Conservation (phyloP, 2,329 filamentous ascomycete genomes). For the Onygenales sp. region DNA sequence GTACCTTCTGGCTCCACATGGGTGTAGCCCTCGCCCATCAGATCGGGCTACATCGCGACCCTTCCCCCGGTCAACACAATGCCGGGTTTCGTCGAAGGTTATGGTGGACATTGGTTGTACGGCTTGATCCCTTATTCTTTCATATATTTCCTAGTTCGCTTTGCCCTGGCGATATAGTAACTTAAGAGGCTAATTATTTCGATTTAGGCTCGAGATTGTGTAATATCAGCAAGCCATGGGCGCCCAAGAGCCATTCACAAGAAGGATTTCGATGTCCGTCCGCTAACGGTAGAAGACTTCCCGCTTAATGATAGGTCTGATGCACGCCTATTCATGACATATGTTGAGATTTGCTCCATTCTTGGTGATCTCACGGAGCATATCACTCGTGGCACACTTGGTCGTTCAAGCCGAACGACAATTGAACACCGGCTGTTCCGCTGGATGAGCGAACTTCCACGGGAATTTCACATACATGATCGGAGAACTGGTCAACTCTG, state of each 20-base stretch:
- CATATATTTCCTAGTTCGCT: background rate
- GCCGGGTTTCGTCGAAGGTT: constrained; percentile 7
- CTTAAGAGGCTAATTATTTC: background rate
- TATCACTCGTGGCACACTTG: constrained; percentile 19
- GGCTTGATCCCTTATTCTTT: background rate
- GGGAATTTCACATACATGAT: constrained; percentile 7
- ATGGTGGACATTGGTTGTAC: constrained; percentile 4
- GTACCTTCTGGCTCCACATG: constrained; percentile 28
- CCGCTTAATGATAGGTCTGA: constrained; percentile 6
- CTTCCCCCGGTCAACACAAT: constrained; percentile 16
- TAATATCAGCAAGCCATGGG: constrained; percentile 12
- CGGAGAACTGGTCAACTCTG: constrained; percentile 4
- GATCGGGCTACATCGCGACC: constrained; percentile 25
- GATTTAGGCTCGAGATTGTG: constrained; percentile 11
- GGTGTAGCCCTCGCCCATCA: constrained; percentile 26
- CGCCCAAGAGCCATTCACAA: constrained; percentile 11
- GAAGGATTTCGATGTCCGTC: constrained; percentile 11
- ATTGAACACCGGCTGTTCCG: constrained; percentile 23
- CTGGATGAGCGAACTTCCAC: constrained; percentile 19
- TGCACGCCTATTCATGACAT: constrained; percentile 11
- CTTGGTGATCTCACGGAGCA: constrained; percentile 12
- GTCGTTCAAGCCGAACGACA: constrained; percentile 16
- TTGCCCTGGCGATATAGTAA: no score
- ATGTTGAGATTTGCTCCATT: constrained; percentile 11
- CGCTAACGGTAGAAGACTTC: constrained; percentile 10